These are phyloP conservation scores for Cyphellophora attinorum DNA, from an alignment of 2,329 filamentous ascomycete genomes.

Conservation along the genomic window DNA sequence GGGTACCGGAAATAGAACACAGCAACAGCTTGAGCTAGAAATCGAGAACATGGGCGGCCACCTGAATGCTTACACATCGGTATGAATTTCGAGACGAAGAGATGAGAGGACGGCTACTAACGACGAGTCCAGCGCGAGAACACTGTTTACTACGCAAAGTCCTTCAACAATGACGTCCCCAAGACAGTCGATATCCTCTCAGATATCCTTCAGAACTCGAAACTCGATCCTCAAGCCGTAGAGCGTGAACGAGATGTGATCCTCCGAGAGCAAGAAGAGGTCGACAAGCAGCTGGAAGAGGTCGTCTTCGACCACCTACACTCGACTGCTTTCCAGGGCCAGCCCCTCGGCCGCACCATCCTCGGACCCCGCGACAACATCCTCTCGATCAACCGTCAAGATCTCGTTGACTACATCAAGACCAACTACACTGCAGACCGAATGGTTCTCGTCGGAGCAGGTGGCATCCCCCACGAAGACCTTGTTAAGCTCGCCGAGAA, in stretches of 20 bases:
- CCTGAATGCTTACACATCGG: constrained; percentile 98
- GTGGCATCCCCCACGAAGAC: constrained; percentile 86
- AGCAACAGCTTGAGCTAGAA: constrained; percentile 97
- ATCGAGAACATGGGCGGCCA: constrained; percentile 99
- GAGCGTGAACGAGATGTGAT: constrained; percentile 99
- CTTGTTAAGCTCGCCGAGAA: constrained; percentile 94
- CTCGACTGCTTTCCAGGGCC: constrained; percentile 92
- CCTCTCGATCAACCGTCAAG: constrained; percentile 82
- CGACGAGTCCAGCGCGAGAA: constrained; percentile 81
- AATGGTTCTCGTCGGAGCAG: constrained; percentile 95
- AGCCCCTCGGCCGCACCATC: constrained; percentile 94
- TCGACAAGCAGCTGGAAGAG: constrained; percentile 99
- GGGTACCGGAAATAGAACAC: constrained; percentile 88
- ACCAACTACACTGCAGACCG: constrained; percentile 99
- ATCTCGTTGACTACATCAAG: constrained; percentile 95
- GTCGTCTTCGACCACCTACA: constrained; percentile 99
- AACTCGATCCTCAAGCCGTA: constrained; percentile 84
- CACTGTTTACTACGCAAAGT: constrained; percentile 99
- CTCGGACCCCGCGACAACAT: constrained; percentile 98
- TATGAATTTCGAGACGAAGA: constrained; percentile 39
- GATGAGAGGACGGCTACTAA: constrained; percentile 10
- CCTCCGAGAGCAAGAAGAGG: constrained; percentile 96
- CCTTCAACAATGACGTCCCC: constrained; percentile 95
- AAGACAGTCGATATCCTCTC: constrained; percentile 95
- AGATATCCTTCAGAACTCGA: constrained; percentile 99